Evolutionary conservation across 2,329 filamentous ascomycete species (phyloP), one percentile per base, ranked within the genome.

Genomic region (Aspergillus udagawae): DNA sequence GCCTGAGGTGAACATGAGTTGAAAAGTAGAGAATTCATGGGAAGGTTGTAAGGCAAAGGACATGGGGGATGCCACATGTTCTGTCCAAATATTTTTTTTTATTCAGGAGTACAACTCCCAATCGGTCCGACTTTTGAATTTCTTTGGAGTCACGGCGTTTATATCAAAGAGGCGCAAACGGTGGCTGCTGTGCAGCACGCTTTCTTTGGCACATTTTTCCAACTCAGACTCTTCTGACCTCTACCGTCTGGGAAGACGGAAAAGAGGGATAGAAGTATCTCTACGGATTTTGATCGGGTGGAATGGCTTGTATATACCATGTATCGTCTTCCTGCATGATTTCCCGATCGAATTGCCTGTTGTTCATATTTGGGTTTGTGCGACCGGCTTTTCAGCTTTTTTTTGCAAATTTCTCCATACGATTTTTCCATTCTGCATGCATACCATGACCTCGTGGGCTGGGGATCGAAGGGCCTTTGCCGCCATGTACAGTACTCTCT

Each of bases 131-230:
- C 6, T 27, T 47, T 47, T n/a, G 14, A 47, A 47, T 47, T 27
- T 10, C 12, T 47, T 20, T 45, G 51, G 52, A 51, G 52, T 51
- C 44, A 53, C 23, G 52, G 54, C 49, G 38, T 54, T 59, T 27
- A 21, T 42, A 49, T 52, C 27, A 32, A 29, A 53, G 52, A 41
- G 42, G 47, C 45, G 28, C 45, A 25, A 52, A 47, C 52, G 49
- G 54, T 57, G 55, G 51, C 62, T 58, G 57, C 63, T 60, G 59
- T 35, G 54, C 60, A 49, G 57, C 53, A 54, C 44, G 21, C 57
- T 56, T 55, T 52, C 28, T 38, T 17, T 38, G 32, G 14, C 6
- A 38, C 32, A 29, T 53, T 52, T 25, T 45, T 53, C 55, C 45
- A 51, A 12, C 45, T 50, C 17, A 17, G 3, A 3, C 25, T 52